Evolutionary conservation across 768 basidiomycete species (phyloP).

Genomic region (Galerina sulciceps): DNA sequence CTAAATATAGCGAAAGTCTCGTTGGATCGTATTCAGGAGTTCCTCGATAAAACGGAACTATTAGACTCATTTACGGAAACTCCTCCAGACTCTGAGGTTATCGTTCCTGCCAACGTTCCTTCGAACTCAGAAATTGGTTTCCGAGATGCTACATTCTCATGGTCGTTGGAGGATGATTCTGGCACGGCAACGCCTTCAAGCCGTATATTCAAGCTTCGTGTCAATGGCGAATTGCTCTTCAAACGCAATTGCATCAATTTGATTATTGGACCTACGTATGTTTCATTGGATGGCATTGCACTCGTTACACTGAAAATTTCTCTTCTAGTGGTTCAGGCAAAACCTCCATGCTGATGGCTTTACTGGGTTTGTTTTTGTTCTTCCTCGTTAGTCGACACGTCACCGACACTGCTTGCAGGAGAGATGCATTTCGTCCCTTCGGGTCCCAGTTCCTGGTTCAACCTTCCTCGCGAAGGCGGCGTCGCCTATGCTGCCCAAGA

Average conservation of each 20-base stretch:
- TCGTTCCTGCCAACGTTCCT: neutral
- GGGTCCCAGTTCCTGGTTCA: conserved; percentile 59
- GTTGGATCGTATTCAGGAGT: conserved; percentile 53
- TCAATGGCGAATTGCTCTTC: conserved; percentile 61
- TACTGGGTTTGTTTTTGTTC: conserved; percentile 37
- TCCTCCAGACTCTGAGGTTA: neutral
- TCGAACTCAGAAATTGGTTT: conserved; percentile 48
- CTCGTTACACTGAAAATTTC: neutral
- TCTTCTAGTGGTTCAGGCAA: conserved; percentile 51
- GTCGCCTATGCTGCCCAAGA: conserved; percentile 83
- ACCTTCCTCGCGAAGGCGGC: conserved; percentile 65
- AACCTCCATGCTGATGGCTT: conserved; percentile 64
- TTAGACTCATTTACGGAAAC: conserved; percentile 39
- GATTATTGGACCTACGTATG: conserved; percentile 56
- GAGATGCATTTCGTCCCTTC: conserved; percentile 65
- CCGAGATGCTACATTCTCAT: conserved; percentile 55
- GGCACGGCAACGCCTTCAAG: conserved; percentile 44
- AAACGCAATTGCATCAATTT: conserved; percentile 55
- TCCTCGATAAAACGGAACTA: conserved; percentile 51
- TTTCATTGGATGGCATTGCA: neutral
- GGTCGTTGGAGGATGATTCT: conserved; percentile 45
- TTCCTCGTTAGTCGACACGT: neutral
- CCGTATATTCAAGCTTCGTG: conserved; percentile 54
- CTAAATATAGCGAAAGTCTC: conserved; percentile 52
- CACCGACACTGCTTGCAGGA: conserved; percentile 29